Base-by-base conservation (phyloP, 345 rosid genomes). In the Limnanthes douglasii region DNA sequence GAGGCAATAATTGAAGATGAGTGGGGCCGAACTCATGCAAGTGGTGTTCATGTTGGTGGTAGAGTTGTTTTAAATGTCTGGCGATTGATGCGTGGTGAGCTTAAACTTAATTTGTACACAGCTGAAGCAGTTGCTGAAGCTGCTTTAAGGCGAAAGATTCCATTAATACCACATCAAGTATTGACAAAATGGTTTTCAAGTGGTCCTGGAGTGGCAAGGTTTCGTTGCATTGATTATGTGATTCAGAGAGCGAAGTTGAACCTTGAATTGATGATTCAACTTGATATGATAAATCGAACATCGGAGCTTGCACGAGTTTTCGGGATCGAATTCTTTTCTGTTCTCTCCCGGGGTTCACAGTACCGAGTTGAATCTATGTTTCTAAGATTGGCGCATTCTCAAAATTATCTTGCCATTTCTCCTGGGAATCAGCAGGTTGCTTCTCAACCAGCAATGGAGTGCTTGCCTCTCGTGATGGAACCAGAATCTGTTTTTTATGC, bases 401-500 rank as follows among this genome's bases (percentile, higher is more conserved):
- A 88, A 57, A 88, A 88, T 55, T 88, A 83, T 66, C 69, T 88
- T 50, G 94, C 90, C 50, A 58, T 88, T 54, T 88, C 97, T 54
- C 95, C 95, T 21, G 97, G 95, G 61, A 76, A 51, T 40, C 74
- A 72, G 48, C 97, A 88, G 95, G 97, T 88, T 57, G 97, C 97
- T 57, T 76, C 76, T 53, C 97, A 88, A 64, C 97, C 97, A 34
- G 97, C 97, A 33, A 88, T 88, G 97, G 93, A 83, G 70, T 88
- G 97, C 54, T 31, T 88, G 39, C 93, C 97, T 48, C 90, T 88
- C 28, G 97, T 88, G 46, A 88, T 88, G 97, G 97, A 88, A 51
- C 95, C 97, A 14, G 94, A 79, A 61, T 88, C 97, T 54, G 78
- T 81, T 31, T 88, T 88, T 60, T 88, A 76, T 53, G 68, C 66